These are phyloP conservation scores for Hirschfeldia incana DNA, from an alignment of 345 rosid genomes.

Conservation along the genomic window DNA sequence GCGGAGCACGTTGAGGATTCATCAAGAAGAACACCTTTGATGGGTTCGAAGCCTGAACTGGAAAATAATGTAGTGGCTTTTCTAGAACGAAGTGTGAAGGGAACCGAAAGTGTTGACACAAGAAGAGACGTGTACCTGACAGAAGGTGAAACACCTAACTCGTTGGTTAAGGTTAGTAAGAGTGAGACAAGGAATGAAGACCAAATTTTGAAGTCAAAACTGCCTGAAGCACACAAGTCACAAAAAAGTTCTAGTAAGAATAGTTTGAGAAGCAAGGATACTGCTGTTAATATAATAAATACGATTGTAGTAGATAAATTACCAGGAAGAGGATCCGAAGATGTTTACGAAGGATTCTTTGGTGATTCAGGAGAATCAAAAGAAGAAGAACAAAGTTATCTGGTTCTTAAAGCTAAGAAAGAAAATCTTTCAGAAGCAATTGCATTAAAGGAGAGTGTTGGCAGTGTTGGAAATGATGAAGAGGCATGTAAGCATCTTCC, in stretches of 20 bases:
- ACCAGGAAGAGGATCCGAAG: constrained; percentile 53
- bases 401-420: constrained; percentile 22
- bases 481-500: constrained; percentile 47
- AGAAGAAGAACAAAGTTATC: constrained; percentile 42
- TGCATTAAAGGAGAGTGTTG: constrained; percentile 17
- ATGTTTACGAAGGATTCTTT: constrained; percentile 43
- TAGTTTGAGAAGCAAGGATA: constrained; percentile 44
- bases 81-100: constrained; percentile 45
- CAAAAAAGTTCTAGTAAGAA: constrained; percentile 39
- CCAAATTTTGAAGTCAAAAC: constrained; percentile 39
- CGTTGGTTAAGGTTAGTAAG: constrained; percentile 43
- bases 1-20: constrained; percentile 37
- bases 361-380: constrained; percentile 36
- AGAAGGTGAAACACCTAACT: constrained; percentile 30
- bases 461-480: constrained; percentile 32
- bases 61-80: constrained; percentile 46
- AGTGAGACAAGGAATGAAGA: constrained; percentile 43
- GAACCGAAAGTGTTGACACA: constrained; percentile 45
- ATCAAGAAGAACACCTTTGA: constrained; percentile 32
- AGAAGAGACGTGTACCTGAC: constrained; percentile 7
- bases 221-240: constrained; percentile 41
- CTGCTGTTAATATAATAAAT: constrained; percentile 45
- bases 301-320: constrained; percentile 44
- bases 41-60: constrained; percentile 41
- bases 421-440: constrained; percentile 28